These are phyloP conservation scores for Penicillium turbatum DNA, from an alignment of 495 filamentous ascomycete species.

Conservation along the genomic window DNA sequence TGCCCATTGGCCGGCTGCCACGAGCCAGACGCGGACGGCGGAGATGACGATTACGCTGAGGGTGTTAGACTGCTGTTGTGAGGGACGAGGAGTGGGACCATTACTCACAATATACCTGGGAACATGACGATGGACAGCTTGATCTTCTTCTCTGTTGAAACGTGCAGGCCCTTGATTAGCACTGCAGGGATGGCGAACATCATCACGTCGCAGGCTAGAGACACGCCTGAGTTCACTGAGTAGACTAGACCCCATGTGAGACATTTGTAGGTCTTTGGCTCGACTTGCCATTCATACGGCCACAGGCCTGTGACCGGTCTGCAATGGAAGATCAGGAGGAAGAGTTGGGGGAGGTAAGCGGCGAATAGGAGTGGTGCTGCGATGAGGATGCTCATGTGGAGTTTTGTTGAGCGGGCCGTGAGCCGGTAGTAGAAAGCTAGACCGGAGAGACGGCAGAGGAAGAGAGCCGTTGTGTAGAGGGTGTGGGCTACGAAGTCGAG, in stretches of 20 bases:
- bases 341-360: conserved; percentile 40
- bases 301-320: conserved; percentile 45
- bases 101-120: conserved; percentile 41
- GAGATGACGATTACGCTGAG: conserved; percentile 42
- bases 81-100: no score
- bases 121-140: conserved; percentile 40
- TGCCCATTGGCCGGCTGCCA: conserved; percentile 37
- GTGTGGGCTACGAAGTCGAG: conserved; percentile 45
- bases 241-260: conserved; percentile 44
- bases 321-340: conserved; percentile 45
- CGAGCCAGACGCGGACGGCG: conserved; percentile 38
- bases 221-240: conserved; percentile 39
- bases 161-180: conserved; percentile 36
- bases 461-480: conserved; percentile 44
- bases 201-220: conserved; percentile 40
- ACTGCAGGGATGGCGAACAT: conserved; percentile 42
- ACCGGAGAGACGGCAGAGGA: conserved; percentile 44
- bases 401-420: conserved; percentile 26
- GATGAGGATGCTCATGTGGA: conserved; percentile 32
- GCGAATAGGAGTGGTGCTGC: conserved; percentile 32
- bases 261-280: conserved; percentile 31
- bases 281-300: conserved; percentile 41
- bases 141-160: conserved; percentile 33
- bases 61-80: conserved; percentile 5
- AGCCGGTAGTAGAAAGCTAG: conserved; percentile 47